phyloP scores from a whole-genome alignment of 768 basidiomycete species.

The Xanthoconium purpureum region DNA sequence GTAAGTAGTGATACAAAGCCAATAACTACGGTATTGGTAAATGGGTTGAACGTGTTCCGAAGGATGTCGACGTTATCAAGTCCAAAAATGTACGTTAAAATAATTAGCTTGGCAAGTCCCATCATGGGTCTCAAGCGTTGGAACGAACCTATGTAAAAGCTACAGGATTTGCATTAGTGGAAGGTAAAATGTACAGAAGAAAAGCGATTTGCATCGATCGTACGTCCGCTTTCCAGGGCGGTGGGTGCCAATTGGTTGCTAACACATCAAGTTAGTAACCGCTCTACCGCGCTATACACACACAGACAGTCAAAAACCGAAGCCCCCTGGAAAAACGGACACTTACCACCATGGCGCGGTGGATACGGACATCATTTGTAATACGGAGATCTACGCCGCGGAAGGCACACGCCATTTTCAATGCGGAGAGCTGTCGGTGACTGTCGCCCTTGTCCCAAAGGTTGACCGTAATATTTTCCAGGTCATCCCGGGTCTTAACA shows the following conservation, averaged over 20 bases:
- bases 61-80: not conserved
- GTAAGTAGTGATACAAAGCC: conserved; percentile 12
- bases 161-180: conserved; percentile 16
- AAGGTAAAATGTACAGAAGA: conserved; percentile 3
- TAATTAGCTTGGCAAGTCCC: not conserved
- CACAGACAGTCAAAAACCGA: conserved; percentile 12
- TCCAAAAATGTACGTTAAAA: conserved; percentile 1
- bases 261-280: conserved; percentile 13
- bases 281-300: conserved; percentile 22
- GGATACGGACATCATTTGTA: conserved; percentile 48
- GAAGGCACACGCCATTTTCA: conserved; percentile 65
- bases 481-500: conserved; percentile 42
- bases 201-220: not conserved
- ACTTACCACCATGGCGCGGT: conserved; percentile 53
- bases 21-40: not conserved
- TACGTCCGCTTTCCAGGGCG: not conserved
- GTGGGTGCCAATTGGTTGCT: conserved; percentile 8
- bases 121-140: not conserved
- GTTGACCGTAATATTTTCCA: conserved; percentile 53
- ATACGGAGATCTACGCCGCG: conserved; percentile 55
- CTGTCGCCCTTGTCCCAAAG: conserved; percentile 49
- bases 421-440: conserved; percentile 48
- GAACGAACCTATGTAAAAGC: conserved; percentile 12
- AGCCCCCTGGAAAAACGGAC: conserved; percentile 6
- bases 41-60: not conserved